Percentiles rank a stretch among this genome's conserved stretches.
phyloP scores from a whole-genome alignment of 495 filamentous ascomycete species.

The Podospora tetraspora region DNA sequence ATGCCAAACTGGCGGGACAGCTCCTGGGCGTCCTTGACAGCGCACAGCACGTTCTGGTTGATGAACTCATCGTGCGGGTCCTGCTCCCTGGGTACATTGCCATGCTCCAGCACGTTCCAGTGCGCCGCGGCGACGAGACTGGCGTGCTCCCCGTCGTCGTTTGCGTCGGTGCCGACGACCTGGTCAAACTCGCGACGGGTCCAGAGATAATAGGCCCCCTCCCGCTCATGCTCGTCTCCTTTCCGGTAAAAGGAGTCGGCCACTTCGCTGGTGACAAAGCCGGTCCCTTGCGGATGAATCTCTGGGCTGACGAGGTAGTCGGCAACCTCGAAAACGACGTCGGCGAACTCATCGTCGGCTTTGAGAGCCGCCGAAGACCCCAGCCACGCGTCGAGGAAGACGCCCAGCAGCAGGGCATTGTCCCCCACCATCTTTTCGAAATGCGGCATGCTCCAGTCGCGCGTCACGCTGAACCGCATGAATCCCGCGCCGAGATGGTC shows the following conservation, averaged over 20 bases:
- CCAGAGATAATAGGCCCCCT: slow-evolving; percentile 96
- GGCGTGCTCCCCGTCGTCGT: slow-evolving; percentile 46
- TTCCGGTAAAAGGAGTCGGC: slow-evolving; percentile 77
- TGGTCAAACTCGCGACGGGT: slow-evolving; percentile 80
- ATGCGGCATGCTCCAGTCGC: slow-evolving; percentile 87
- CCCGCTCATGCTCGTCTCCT: slow-evolving; percentile 77
- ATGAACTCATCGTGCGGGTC: slow-evolving; percentile 93
- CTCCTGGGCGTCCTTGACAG: slow-evolving; percentile 49
- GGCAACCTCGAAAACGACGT: slow-evolving; percentile 75
- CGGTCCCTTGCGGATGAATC: slow-evolving; percentile 62
- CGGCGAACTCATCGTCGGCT: slow-evolving; percentile 57
- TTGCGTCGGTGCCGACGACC: slow-evolving; percentile 51
- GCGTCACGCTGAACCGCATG: slow-evolving; percentile 81
- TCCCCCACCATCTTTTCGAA: slow-evolving; percentile 99
- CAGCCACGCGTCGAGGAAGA: slow-evolving; percentile 88
- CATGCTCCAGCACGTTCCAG: slow-evolving; percentile 80
- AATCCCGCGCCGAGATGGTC: slow-evolving; percentile 91
- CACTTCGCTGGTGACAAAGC: slow-evolving; percentile 85
- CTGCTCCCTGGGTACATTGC: slow-evolving; percentile 77
- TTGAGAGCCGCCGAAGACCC: slow-evolving; percentile 30
- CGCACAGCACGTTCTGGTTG: slow-evolving; percentile 61
- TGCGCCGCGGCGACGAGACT: slow-evolving; percentile 73
- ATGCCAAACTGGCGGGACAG: slow-evolving; percentile 77
- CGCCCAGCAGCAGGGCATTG: slow-evolving; percentile 78
- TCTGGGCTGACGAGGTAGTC: slow-evolving; percentile 71